Conservation (phyloP, 2,329 filamentous ascomycete genomes). For the Fonsecaea pedrosoi region DNA sequence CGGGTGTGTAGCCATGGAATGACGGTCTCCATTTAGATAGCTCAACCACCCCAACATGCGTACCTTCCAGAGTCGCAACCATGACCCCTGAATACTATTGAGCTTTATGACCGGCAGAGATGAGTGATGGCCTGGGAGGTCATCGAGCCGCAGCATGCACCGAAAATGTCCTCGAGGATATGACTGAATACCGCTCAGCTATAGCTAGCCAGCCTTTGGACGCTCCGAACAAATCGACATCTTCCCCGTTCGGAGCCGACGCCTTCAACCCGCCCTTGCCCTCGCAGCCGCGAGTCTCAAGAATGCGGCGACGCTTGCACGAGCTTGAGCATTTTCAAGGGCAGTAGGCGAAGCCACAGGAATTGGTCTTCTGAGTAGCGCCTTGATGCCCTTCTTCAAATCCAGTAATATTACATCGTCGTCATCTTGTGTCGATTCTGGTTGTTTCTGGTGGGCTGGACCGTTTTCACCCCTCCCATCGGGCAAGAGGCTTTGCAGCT, state of each 20-base stretch:
- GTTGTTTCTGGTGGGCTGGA: slow-evolving; percentile 4
- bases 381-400: slow-evolving; percentile 24
- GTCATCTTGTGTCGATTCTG: slow-evolving; percentile 19
- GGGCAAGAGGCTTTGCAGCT: slow-evolving; percentile 35
- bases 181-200: background rate
- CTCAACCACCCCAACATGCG: background rate
- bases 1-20: background rate
- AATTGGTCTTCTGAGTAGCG: slow-evolving; percentile 25
- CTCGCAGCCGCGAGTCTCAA: slow-evolving; percentile 31
- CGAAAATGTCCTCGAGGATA: background rate
- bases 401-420: slow-evolving; percentile 34
- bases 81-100: background rate
- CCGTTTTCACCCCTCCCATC: slow-evolving; percentile 9
- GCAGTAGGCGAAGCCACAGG: slow-evolving; percentile 14
- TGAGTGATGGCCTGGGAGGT: background rate
- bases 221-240: background rate
- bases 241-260: background rate
- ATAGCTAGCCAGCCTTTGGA: background rate
- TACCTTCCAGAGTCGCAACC: background rate
- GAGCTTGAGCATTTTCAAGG: slow-evolving; percentile 23
- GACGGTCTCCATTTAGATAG: background rate
- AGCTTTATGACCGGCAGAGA: background rate
- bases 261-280: slow-evolving; percentile 21
- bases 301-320: slow-evolving; percentile 29
- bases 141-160: background rate